phyloP scores from a whole-genome alignment of 352 stramenopile species.

The Phytophthora niederhauseri region DNA sequence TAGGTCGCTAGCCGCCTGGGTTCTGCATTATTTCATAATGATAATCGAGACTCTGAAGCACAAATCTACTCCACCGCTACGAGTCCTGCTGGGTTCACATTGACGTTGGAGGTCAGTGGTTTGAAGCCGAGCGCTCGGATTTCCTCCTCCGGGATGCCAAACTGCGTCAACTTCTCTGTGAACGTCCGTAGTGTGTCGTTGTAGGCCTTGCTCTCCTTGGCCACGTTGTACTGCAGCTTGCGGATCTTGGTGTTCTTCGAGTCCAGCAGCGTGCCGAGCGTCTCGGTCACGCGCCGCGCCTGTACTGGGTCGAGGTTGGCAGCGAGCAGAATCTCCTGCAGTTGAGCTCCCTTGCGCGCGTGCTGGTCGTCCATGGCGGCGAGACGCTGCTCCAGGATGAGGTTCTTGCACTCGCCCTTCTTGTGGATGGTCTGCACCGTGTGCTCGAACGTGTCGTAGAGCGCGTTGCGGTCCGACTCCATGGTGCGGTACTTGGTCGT shows the following conservation, averaged over 20 bases:
- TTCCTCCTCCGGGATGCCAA: constrained; percentile 80
- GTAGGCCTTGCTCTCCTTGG: constrained; percentile 81
- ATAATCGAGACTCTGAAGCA: background rate
- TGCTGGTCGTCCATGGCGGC: constrained; percentile 74
- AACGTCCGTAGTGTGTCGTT: constrained; percentile 82
- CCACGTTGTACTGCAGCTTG: constrained; percentile 64
- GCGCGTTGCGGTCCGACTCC: constrained; percentile 85
- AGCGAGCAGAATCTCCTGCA: constrained; percentile 74
- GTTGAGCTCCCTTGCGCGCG: constrained; percentile 71
- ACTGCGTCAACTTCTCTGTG: constrained; percentile 62
- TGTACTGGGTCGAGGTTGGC: constrained; percentile 77
- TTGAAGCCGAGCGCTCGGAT: constrained; percentile 72
- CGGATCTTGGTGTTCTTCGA: constrained; percentile 65
- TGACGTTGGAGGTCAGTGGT: constrained; percentile 54
- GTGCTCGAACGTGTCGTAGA: constrained; percentile 93
- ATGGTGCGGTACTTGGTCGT: constrained; percentile 73
- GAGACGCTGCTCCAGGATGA: constrained; percentile 88
- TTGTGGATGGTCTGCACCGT: constrained; percentile 90
- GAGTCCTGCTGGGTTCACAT: constrained; percentile 73
- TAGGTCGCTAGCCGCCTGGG: constrained; percentile 40
- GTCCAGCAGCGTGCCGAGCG: constrained; percentile 66
- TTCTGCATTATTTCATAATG: constrained; percentile 17
- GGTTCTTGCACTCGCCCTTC: constrained; percentile 92
- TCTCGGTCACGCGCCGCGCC: constrained; percentile 69
- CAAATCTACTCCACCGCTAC: constrained; percentile 73